Percentiles rank a stretch among this genome's conserved stretches.
phyloP scores from a whole-genome alignment of 1,284 basidiomycete species.

The Ustilago loliicola region DNA sequence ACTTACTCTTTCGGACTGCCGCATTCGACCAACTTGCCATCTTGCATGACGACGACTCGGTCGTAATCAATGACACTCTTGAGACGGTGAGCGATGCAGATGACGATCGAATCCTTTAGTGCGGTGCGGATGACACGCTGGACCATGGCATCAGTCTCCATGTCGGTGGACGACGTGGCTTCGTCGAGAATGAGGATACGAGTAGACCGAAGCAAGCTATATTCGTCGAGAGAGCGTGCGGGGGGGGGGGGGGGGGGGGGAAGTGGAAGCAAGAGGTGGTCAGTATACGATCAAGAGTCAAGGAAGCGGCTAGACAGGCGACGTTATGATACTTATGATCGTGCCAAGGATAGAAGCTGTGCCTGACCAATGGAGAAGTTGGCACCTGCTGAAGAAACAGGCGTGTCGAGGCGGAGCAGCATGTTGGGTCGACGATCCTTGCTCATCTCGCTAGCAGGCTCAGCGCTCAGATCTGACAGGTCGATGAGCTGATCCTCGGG shows the following conservation, averaged over 20 bases:
- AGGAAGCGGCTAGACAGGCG: conserved; percentile 46
- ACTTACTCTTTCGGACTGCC: conserved; percentile 77
- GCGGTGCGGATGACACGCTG: conserved; percentile 44
- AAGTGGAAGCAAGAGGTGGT: conserved; percentile 13
- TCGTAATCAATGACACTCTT: conserved; percentile 75
- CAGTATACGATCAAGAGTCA: background rate
- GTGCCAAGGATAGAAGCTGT: conserved; percentile 84
- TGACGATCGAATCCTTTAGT: conserved; percentile 70
- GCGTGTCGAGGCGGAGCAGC: conserved; percentile 77
- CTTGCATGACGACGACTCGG: conserved; percentile 77
- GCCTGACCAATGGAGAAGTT: conserved; percentile 88
- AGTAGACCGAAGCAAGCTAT: conserved; percentile 81
- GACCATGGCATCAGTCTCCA: conserved; percentile 45
- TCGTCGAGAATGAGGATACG: conserved; percentile 86
- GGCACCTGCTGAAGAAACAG: conserved; percentile 82
- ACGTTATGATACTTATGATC: conserved; percentile 68
- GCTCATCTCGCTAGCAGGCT: background rate
- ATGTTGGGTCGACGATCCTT: conserved; percentile 24
- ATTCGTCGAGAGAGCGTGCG: conserved; percentile 16
- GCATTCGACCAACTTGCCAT: conserved; percentile 75
- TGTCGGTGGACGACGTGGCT: conserved; percentile 74
- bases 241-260: background rate
- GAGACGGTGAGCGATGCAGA: conserved; percentile 58
- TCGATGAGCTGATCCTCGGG: conserved; percentile 67
- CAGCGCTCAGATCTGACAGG: conserved; percentile 57